Evolutionary conservation across 2,329 filamentous ascomycete species (phyloP), one percentile per base, ranked within the genome.

Genomic region (Stemphylium beticola): DNA sequence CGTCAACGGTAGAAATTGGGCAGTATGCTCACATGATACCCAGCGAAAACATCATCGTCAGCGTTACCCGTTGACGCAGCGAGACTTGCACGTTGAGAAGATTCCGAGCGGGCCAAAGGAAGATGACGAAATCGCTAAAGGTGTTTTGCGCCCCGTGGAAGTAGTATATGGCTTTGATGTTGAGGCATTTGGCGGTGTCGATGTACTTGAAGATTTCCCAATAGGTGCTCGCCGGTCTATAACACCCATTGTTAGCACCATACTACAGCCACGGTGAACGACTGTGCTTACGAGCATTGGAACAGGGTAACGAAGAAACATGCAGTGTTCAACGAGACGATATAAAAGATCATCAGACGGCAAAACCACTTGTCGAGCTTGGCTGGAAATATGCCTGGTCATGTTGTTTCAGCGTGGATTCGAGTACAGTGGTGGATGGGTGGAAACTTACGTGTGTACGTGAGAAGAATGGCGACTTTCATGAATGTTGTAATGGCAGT

Each of bases 41-140:
- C 1, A 71, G 55, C 12, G 64, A 65, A 49, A 74, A 74, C 60
- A 73, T 68, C 36, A 58, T 60, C 1, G 62, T 67, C 8, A 74
- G 49, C 1, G 69, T 72, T 2, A 72, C 40, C 1, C 70, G 61
- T 44, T 74, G 69, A 9, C 66, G 60, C 6, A 56, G 42, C 4
- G 71, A 73, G 2, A 72, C 56, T 17, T 61, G 60, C 11, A 74
- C 60, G 2, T 54, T 62, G 18, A 64, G 54, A 12, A 74, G 64
- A 24, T 69, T 64, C 34, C 63, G 63, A 1, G 65, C 67, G 0
- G 71, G 71, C 69, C 70, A 73, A 3, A 73, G 60, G 57, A 70
- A 69, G 17, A 71, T 64, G 8, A 73, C 36, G 31, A 74, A 70
- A 46, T 74, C 72, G 49, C 66, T 73, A 11, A 71, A 33, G 0